A percentile compares a stretch with the other conserved stretches of the same genome.
phyloP scores from a whole-genome alignment of 2,329 filamentous ascomycete species.

The Amauroascus niger region DNA sequence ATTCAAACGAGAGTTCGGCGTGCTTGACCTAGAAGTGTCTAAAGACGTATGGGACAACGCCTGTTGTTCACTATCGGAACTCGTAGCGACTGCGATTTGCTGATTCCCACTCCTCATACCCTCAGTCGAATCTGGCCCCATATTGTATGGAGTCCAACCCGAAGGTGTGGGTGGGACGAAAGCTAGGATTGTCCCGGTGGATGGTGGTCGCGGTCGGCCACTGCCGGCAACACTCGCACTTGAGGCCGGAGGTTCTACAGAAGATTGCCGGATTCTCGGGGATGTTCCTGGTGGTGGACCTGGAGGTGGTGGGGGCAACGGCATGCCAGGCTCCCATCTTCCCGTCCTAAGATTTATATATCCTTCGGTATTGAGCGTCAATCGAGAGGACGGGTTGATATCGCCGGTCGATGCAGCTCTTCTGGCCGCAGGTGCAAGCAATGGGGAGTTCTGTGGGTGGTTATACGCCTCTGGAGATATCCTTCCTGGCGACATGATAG shows the following conservation, averaged over 20 bases:
- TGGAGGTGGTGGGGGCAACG: slow-evolving; percentile 40
- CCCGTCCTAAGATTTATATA: slow-evolving; percentile 21
- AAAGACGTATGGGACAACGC: not conserved
- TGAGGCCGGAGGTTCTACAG: not conserved
- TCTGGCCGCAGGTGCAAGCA: slow-evolving; percentile 31
- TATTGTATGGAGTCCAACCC: slow-evolving; percentile 32
- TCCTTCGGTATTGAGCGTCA: slow-evolving; percentile 24
- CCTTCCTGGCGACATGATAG: not conserved
- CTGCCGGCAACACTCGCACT: not conserved
- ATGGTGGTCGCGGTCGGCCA: not conserved
- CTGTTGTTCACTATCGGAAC: not conserved
- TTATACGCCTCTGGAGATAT: slow-evolving; percentile 20
- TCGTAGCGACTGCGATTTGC: not conserved
- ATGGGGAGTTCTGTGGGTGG: slow-evolving; percentile 6
- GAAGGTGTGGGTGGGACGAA: slow-evolving; percentile 25
- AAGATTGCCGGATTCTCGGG: not conserved
- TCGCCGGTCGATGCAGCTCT: slow-evolving; percentile 40
- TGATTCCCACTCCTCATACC: not conserved
- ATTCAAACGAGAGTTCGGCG: not conserved
- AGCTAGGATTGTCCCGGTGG: slow-evolving; percentile 2
- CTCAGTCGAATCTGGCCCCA: not conserved
- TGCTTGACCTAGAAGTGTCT: not conserved
- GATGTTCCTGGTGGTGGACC: slow-evolving; percentile 34
- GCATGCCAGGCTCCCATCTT: slow-evolving; percentile 39
- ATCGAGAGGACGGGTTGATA: slow-evolving; percentile 28